phyloP scores from a whole-genome alignment of 176 grass and related monocot species.

The Phoenix roebelenii region DNA sequence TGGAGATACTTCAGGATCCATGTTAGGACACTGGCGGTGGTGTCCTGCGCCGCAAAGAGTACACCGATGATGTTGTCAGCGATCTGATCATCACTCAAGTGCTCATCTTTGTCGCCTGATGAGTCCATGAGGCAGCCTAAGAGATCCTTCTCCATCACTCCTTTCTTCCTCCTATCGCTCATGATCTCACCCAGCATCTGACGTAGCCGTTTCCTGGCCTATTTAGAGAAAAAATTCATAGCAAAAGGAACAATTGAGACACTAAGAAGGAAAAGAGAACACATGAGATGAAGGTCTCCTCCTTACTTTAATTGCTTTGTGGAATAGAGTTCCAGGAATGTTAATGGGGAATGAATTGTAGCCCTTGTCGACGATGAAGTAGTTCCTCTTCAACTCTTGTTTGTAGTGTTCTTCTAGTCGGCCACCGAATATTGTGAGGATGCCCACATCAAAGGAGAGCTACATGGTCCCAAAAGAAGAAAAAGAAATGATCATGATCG shows the following conservation, averaged over 20 bases:
- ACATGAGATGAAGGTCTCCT: background rate
- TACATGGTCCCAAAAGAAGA: slow-evolving; percentile 12
- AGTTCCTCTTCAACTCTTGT: slow-evolving; percentile 55
- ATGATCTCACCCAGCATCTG: slow-evolving; percentile 64
- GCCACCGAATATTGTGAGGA: slow-evolving; percentile 68
- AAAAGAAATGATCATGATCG: background rate
- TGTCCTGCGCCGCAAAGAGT: slow-evolving; percentile 96
- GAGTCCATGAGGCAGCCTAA: slow-evolving; percentile 67
- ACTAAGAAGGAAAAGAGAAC: no score
- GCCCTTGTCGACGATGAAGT: slow-evolving; percentile 77
- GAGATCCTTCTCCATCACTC: slow-evolving; percentile 37
- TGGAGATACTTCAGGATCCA: slow-evolving; percentile 93
- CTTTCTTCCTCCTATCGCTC: slow-evolving; percentile 37
- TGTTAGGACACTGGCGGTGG: slow-evolving; percentile 87
- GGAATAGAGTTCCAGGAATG: slow-evolving; percentile 53
- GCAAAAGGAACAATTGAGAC: no score
- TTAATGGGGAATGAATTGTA: slow-evolving; percentile 93
- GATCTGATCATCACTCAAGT: slow-evolving; percentile 64
- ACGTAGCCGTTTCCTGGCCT: slow-evolving; percentile 67
- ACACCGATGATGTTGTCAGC: slow-evolving; percentile 92
- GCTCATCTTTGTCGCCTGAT: slow-evolving; percentile 27
- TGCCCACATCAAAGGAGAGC: slow-evolving; percentile 80
- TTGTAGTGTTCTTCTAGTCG: slow-evolving; percentile 38
- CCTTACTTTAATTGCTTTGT: slow-evolving; percentile 72
- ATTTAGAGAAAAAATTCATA: no score